These are phyloP conservation scores for Ophiostoma australiae DNA, from an alignment of 2,329 filamentous ascomycete genomes.

Conservation along the genomic window DNA sequence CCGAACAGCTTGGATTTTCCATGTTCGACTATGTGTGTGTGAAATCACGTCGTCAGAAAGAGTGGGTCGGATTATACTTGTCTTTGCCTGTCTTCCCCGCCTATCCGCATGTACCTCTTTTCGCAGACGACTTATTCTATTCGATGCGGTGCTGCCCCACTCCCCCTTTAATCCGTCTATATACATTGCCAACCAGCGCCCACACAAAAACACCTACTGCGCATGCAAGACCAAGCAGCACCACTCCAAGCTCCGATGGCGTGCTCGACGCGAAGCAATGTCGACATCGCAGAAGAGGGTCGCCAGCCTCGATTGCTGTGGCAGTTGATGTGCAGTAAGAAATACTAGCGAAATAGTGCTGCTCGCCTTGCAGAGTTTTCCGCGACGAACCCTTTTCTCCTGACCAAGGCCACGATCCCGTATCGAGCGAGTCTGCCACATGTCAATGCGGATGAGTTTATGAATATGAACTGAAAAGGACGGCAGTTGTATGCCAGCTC, in stretches of 20 bases:
- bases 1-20: neutral
- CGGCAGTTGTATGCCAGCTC: too few relatives aligned
- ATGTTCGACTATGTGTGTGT: too few relatives aligned
- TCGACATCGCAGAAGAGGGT: slow-evolving; percentile 16
- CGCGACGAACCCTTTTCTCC: neutral
- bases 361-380: neutral
- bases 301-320: neutral
- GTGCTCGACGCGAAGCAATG: slow-evolving; percentile 23
- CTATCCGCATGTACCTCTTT: neutral
- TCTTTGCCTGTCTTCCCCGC: neutral
- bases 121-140: neutral
- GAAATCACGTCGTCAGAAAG: neutral
- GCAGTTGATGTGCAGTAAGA: neutral
- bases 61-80: neutral
- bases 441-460: neutral
- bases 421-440: neutral
- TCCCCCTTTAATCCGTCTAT: slow-evolving; percentile 10
- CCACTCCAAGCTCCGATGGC: slow-evolving; percentile 23
- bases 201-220: neutral
- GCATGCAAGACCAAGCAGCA: slow-evolving; percentile 12
- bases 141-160: neutral
- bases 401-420: neutral
- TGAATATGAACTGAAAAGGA: too few relatives aligned
- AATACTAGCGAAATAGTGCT: neutral
- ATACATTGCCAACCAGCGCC: slow-evolving; percentile 1